Percentiles rank a stretch among this genome's conserved stretches.
Conservation (phyloP, 1,139 yeast genomes). For the Magnusiomyces sp. region DNA sequence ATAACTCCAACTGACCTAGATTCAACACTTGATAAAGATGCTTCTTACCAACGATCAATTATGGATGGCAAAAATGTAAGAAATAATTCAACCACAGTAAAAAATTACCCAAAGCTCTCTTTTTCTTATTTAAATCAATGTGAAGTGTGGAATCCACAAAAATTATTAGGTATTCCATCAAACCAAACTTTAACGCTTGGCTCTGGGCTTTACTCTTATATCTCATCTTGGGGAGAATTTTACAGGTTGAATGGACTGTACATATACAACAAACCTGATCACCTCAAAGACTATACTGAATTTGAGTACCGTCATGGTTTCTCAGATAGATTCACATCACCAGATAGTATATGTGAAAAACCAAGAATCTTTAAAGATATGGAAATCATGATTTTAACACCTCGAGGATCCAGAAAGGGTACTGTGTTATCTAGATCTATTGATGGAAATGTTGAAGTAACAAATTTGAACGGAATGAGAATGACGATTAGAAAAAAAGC, state of each 20-base stretch:
- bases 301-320: slow-evolving; percentile 5
- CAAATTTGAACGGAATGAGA: slow-evolving; percentile 17
- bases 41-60: too few species aligned
- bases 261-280: slow-evolving; percentile 22
- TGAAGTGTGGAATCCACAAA: slow-evolving; percentile 2
- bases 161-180: background rate
- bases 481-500: slow-evolving; percentile 5
- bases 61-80: too few species aligned
- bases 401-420: slow-evolving; percentile 11
- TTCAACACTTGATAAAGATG: too few species aligned
- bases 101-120: too few species aligned
- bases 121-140: slow-evolving; percentile 10
- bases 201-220: slow-evolving; percentile 18
- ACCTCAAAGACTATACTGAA: slow-evolving; percentile 13
- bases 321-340: slow-evolving; percentile 7
- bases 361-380: slow-evolving; percentile 4
- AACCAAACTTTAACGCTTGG: background rate
- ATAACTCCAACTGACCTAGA: too few species aligned
- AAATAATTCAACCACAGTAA: too few species aligned
- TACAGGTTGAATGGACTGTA: slow-evolving; percentile 26
- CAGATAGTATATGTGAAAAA: slow-evolving; percentile 9
- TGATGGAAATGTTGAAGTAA: slow-evolving; percentile 14
- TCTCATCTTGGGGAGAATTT: slow-evolving; percentile 31
- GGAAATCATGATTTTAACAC: slow-evolving; percentile 7
- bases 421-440: slow-evolving; percentile 7